A percentile compares a stretch with the other conserved stretches of the same genome.
These are phyloP conservation scores for Salinomyces thailandicus DNA, from an alignment of 2,329 filamentous ascomycete genomes.

Conservation along the genomic window DNA sequence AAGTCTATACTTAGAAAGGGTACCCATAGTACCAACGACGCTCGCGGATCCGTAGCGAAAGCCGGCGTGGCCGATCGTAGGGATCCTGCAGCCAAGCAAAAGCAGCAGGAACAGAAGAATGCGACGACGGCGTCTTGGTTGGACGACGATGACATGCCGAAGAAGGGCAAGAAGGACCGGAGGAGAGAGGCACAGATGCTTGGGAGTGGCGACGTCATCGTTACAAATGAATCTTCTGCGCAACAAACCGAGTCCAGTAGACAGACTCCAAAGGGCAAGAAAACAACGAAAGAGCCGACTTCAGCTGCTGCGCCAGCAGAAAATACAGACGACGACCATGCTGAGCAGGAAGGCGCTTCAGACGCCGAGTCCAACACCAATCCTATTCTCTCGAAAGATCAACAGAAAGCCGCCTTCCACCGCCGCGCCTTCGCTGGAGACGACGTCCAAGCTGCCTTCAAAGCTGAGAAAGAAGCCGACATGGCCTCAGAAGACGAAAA, in stretches of 20 bases:
- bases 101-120: conserved; percentile 1
- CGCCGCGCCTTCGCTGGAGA: conserved; percentile 76
- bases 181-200: conserved; percentile 4
- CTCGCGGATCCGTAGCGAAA: too few relatives aligned
- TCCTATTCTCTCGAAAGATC: conserved; percentile 17
- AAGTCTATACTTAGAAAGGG: conserved; percentile 21
- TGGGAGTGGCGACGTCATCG: conserved; percentile 11
- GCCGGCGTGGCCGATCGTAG: conserved; percentile 7
- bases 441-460: conserved; percentile 72
- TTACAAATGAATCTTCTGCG: too few relatives aligned
- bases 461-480: conserved; percentile 62
- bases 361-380: conserved; percentile 21
- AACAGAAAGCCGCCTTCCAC: conserved; percentile 58
- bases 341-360: conserved; percentile 13
- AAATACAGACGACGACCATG: conserved; percentile 15
- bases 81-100: conserved; percentile 6
- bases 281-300: too few relatives aligned
- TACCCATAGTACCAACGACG: conserved; percentile 3
- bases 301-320: too few relatives aligned
- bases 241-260: neutral
- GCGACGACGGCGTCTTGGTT: conserved; percentile 5
- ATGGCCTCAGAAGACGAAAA: conserved; percentile 73
- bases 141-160: conserved; percentile 6
- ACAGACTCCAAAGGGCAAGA: neutral
- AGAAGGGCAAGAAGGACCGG: conserved; percentile 13